Evolutionary conservation across 352 stramenopile genomes (phyloP).

Genomic region (Blastocystis sp.): DNA sequence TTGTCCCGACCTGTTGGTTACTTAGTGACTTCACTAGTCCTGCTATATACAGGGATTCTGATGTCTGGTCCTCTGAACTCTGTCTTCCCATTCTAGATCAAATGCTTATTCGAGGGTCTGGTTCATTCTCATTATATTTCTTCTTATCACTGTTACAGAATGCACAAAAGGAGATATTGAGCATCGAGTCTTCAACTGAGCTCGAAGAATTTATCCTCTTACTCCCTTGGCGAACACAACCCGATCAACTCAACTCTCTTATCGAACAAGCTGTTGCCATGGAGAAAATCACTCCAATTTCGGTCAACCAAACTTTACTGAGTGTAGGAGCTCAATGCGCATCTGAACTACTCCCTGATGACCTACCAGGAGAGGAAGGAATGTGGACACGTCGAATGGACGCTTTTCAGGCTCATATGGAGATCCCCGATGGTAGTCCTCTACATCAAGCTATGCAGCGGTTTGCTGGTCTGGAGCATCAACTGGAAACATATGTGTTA

Average conservation of each 20-base stretch:
- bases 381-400: neutral
- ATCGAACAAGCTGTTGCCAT: neutral
- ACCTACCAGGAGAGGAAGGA: neutral
- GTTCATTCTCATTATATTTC: neutral
- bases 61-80: neutral
- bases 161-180: neutral
- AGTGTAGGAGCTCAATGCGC: conserved; percentile 22
- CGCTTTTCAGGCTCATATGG: neutral
- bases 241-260: neutral
- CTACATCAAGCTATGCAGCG: neutral
- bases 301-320: neutral
- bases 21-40: neutral
- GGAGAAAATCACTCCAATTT: conserved; percentile 6
- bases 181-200: neutral
- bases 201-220: neutral
- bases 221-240: neutral
- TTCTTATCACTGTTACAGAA: conserved; percentile 1
- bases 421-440: neutral
- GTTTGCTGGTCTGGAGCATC: neutral
- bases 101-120: neutral
- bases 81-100: neutral
- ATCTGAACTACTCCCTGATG: neutral
- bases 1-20: conserved; percentile 25
- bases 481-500: neutral
- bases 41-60: neutral